Evolutionary conservation across 345 rosid genomes (phyloP).

Genomic region (Aurinia saxatilis): DNA sequence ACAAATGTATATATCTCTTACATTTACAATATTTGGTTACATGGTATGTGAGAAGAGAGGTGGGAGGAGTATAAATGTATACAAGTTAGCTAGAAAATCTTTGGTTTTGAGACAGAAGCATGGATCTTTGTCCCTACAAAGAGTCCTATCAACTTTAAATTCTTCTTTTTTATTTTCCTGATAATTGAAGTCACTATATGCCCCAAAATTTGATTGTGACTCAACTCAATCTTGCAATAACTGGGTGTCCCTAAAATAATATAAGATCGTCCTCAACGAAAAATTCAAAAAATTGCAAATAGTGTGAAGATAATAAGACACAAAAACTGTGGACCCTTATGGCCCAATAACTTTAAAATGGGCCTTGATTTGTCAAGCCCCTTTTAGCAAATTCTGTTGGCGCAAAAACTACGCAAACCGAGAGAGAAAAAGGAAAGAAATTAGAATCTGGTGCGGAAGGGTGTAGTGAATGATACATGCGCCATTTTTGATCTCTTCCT

Average conservation of each 20-base stretch:
- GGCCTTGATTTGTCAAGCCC: neutral
- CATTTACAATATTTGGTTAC: neutral
- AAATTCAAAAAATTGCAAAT: neutral
- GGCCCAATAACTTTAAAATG: neutral
- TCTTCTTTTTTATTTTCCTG: neutral
- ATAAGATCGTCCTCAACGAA: slow-evolving; percentile 12
- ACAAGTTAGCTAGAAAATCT: slow-evolving; percentile 8
- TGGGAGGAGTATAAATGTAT: neutral
- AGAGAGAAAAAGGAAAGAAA: neutral
- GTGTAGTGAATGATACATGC: slow-evolving; percentile 27
- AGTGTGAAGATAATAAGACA: neutral
- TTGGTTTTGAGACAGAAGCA: slow-evolving; percentile 15
- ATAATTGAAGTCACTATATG: slow-evolving; percentile 28
- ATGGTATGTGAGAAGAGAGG: slow-evolving; percentile 5
- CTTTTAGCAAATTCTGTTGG: neutral
- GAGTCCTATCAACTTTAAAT: slow-evolving; percentile 22
- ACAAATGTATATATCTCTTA: slow-evolving; percentile 18
- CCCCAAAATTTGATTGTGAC: slow-evolving; percentile 23
- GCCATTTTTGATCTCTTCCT: too few relatives aligned
- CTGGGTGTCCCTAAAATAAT: slow-evolving; percentile 19
- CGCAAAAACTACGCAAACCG: neutral
- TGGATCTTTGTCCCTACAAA: slow-evolving; percentile 25
- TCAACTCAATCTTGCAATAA: slow-evolving; percentile 20
- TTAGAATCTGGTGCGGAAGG: slow-evolving; percentile 7
- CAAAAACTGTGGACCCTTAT: neutral